Evolutionary conservation across 495 filamentous ascomycete genomes (phyloP).

Genomic region (Penicillium waksmanii): DNA sequence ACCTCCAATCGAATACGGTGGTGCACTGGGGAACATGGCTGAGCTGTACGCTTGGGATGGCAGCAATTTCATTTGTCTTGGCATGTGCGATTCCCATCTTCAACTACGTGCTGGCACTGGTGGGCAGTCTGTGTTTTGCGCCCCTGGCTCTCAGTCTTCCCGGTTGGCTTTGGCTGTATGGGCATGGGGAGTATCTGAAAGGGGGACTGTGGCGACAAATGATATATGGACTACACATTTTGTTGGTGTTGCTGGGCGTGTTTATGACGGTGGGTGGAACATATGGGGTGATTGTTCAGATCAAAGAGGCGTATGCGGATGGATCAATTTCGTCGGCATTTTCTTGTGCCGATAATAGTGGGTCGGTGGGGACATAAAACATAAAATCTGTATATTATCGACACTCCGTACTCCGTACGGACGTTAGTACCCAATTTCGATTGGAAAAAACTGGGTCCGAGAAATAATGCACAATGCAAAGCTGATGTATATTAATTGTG

Average conservation of each 20-base stretch:
- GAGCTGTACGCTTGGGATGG: conserved; percentile 54
- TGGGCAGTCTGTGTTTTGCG: conserved; percentile 42
- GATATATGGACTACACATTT: conserved; percentile 31
- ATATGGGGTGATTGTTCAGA: conserved; percentile 43
- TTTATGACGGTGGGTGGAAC: conserved; percentile 48
- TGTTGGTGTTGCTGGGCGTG: conserved; percentile 36
- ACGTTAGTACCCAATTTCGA: not conserved
- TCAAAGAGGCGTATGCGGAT: conserved; percentile 40
- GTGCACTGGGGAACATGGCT: conserved; percentile 58
- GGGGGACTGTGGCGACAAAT: conserved; percentile 20
- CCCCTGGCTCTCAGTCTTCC: conserved; percentile 47
- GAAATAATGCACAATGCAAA: too few relatives aligned
- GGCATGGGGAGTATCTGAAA: conserved; percentile 40
- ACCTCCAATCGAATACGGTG: conserved; percentile 59
- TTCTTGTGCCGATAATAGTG: conserved; percentile 46
- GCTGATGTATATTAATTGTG: too few relatives aligned
- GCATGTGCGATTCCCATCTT: conserved; percentile 74
- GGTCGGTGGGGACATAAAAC: conserved; percentile 11
- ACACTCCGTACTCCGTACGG: too few relatives aligned
- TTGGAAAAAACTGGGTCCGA: too few relatives aligned
- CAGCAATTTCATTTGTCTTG: conserved; percentile 65
- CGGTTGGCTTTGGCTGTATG: conserved; percentile 52
- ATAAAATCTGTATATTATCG: not conserved
- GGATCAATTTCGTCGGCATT: conserved; percentile 44
- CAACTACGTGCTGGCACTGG: conserved; percentile 59